Evolutionary conservation across 805 yeast genomes (phyloP).

Genomic region (Yarrowia sp.): DNA sequence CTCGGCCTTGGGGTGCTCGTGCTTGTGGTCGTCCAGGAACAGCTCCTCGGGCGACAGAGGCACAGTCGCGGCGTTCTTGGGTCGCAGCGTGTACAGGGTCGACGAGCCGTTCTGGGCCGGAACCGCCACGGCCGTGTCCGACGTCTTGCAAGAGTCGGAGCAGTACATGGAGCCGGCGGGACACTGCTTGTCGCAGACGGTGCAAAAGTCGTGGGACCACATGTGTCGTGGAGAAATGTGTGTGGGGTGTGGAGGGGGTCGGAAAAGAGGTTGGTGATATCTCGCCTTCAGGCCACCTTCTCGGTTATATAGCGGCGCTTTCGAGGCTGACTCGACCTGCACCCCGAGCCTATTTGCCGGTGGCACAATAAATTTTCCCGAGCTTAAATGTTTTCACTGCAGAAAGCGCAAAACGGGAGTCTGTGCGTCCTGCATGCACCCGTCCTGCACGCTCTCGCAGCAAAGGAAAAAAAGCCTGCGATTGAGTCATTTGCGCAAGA

Average conservation of each 20-base stretch:
- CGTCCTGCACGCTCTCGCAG: background rate
- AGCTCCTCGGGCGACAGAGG: constrained; percentile 35
- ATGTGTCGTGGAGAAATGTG: constrained; percentile 37
- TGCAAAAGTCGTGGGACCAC: constrained; percentile 62
- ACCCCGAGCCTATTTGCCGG: constrained; percentile 9
- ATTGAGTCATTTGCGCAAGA: constrained; percentile 16
- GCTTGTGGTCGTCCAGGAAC: constrained; percentile 25
- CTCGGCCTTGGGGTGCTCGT: background rate
- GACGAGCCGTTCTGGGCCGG: background rate
- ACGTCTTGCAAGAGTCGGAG: constrained; percentile 54
- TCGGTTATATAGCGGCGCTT: constrained; percentile 26
- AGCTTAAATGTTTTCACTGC: constrained; percentile 3
- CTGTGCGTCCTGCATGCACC: background rate
- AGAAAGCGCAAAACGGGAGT: constrained; percentile 1
- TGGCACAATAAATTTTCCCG: constrained; percentile 36
- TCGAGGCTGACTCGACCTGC: constrained; percentile 13
- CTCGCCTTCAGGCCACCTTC: background rate
- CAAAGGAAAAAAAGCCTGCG: background rate
- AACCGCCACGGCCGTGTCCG: constrained; percentile 8
- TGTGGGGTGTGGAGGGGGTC: background rate
- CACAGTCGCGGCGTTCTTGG: constrained; percentile 4
- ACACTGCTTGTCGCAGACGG: constrained; percentile 63
- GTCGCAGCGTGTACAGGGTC: constrained; percentile 25
- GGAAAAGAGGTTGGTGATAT: background rate
- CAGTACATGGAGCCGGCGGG: constrained; percentile 56